A percentile compares a stretch with the other conserved stretches of the same genome.
phyloP scores from a whole-genome alignment of 1,284 basidiomycete genomes.

The Moesziomyces globuligerus region DNA sequence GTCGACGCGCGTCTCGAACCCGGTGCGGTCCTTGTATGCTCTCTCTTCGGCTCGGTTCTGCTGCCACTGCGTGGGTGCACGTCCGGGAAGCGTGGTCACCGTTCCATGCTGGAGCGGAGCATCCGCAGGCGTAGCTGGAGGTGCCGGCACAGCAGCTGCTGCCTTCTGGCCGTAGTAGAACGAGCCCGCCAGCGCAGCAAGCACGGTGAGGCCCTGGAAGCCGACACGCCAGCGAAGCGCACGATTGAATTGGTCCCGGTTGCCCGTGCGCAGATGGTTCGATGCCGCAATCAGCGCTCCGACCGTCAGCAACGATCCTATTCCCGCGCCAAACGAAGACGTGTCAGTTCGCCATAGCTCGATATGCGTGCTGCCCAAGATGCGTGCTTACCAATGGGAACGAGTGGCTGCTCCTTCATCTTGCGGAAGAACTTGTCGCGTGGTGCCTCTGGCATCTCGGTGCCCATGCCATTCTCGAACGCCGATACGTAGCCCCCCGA shows the following conservation, averaged over 20 bases:
- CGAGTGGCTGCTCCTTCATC: slow-evolving; percentile 63
- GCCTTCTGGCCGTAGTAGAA: slow-evolving; percentile 55
- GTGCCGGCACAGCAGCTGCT: slow-evolving; percentile 27
- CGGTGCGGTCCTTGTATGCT: slow-evolving; percentile 22
- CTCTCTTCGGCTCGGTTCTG: slow-evolving; percentile 37
- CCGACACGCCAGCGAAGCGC: slow-evolving; percentile 65
- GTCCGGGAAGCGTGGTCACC: slow-evolving; percentile 36
- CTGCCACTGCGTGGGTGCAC: slow-evolving; percentile 41
- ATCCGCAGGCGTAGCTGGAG: slow-evolving; percentile 11
- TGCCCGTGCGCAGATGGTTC: slow-evolving; percentile 60
- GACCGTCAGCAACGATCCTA: slow-evolving; percentile 62
- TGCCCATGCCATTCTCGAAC: slow-evolving; percentile 3
- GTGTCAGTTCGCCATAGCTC: not conserved
- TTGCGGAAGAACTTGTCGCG: slow-evolving; percentile 61
- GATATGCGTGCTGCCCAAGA: too few species aligned
- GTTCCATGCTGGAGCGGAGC: slow-evolving; percentile 25
- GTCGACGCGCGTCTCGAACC: slow-evolving; percentile 26
- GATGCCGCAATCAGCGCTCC: slow-evolving; percentile 62
- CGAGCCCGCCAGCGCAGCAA: slow-evolving; percentile 58
- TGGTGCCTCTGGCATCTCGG: slow-evolving; percentile 40
- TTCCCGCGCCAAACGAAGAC: not conserved
- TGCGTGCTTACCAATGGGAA: slow-evolving; percentile 61
- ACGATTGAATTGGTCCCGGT: slow-evolving; percentile 60
- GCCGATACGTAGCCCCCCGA: not conserved
- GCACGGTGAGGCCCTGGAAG: slow-evolving; percentile 64